Base-by-base conservation (phyloP, 2,329 filamentous ascomycete species). In the Coniochaeta pulveracea region DNA sequence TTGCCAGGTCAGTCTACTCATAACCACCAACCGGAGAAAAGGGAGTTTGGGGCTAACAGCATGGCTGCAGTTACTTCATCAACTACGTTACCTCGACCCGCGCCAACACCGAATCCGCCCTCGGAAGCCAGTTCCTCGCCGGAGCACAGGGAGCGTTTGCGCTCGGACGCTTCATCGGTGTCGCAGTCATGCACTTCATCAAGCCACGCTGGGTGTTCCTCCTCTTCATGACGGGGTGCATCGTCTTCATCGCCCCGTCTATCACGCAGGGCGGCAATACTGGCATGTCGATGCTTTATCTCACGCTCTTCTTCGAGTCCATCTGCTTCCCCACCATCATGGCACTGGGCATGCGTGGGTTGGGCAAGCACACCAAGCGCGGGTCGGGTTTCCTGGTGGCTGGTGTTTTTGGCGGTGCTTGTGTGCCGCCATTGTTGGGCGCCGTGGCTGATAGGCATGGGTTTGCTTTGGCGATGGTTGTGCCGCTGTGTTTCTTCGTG, bases 321-420 rank as follows among this genome's bases (percentile, higher is more conserved):
- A 80, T 85, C 48, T 81, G 78, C 53, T 89, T 88, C 62, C 82
- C 83, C 0, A 86, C 81, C 12, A 85, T 89, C 47, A 75, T 89
- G 19, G 80, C 81, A 0, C 64, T 88, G 3, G 80, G 80, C 7
- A 84, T 85, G 62, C 70, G 80, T 15, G 81, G 80, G 3, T 64
- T 86, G 1, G 83, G 84, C 5, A 70, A 76, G 12, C 78, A 89
- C 57, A 83, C 78, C 22, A 86, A 88, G 62, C 70, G 80, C 39
- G 83, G 82, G 2, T 77, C 75, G 3, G 80, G 80, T 4, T 80
- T 73, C 51, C 76, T 83, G 37, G 69, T 85, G 2, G 78, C 64
- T 4, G 80, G 78, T 42, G 80, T 88, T 1, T 64, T 70, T 11
- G 82, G 83, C 10, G 83, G 83, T 37, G 82, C 83, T 3, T 68